Evolutionary conservation across 1,139 yeast species (phyloP), one percentile per base, ranked within the genome.

Genomic region (Lodderomyces pseudojiufengensis): DNA sequence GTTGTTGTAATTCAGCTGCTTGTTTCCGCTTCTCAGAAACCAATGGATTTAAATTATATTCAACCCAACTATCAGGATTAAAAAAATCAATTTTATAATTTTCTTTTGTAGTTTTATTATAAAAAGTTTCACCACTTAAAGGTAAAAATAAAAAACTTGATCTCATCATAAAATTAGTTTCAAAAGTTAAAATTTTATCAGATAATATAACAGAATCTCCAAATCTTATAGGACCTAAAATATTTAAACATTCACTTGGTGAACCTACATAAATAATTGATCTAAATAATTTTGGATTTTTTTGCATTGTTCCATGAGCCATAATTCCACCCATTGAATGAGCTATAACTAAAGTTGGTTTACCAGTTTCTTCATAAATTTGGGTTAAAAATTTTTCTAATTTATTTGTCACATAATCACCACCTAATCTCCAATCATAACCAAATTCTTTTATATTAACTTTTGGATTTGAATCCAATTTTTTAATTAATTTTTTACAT

Each of bases 251-350:
- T 50, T 85, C 87, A 24, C 80, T 69, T 2, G 97, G 97, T 0
- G 79, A 76, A 1, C 97, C 97, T 2, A 78, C 94, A 50, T 86
- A 88, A 2, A 88, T 56, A 1, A 88, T 50, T 0, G 92, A 90
- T 42, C 92, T 65, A 50, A 88, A 74, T 29, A 86, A 57, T 9
- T 72, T 63, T 0, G 95, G 90, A 39, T 78, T 73, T 32, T 64
- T 63, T 40, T 82, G 84, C 68, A 88, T 64, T 0, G 85, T 84
- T 38, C 83, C 83, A 50, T 86, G 95, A 0, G 95, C 79, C 14
- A 88, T 72, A 15, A 88, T 54, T 0, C 97, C 97, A 35, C 97
- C 97, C 96, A 88, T 87, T 0, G 95, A 86, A 57, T 88, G 97
- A 0, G 94, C 94, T 38, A 88, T 77, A 0, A 88, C 78, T 20